Percentiles rank a stretch among this genome's conserved stretches.
Evolutionary conservation across 768 basidiomycete genomes (phyloP).

Genomic region (Mycena metata): DNA sequence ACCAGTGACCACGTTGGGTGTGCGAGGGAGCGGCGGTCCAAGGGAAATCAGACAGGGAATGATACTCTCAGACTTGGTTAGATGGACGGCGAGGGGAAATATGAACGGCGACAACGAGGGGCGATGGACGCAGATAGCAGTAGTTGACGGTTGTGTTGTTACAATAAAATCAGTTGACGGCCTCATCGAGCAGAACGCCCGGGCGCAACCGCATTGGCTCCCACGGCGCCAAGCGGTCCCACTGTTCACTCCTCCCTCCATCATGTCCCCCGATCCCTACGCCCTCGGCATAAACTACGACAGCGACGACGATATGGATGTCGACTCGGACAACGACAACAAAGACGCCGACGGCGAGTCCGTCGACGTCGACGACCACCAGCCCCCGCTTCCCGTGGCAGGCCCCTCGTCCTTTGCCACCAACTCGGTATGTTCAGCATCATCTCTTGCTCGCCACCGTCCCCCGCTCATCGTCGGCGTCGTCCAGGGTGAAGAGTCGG

Average conservation of each 20-base stretch:
- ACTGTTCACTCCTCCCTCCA: conserved; percentile 41
- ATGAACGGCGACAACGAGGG: not conserved
- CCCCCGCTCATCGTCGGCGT: conserved; percentile 26
- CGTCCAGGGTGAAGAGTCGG: conserved; percentile 70
- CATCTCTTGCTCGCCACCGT: conserved; percentile 1
- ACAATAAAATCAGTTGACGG: too few species aligned
- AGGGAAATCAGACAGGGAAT: conserved; percentile 56
- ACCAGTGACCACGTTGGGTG: conserved; percentile 18
- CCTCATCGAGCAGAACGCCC: too few species aligned
- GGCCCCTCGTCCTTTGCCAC: conserved; percentile 53
- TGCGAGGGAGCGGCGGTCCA: not conserved
- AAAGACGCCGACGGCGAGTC: conserved; percentile 73
- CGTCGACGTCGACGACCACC: conserved; percentile 67
- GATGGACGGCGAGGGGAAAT: not conserved
- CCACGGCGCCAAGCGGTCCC: not conserved
- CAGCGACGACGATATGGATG: conserved; percentile 62
- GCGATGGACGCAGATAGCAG: not conserved
- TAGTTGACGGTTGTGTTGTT: not conserved
- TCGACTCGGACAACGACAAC: conserved; percentile 35
- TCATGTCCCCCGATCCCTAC: conserved; percentile 48
- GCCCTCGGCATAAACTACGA: conserved; percentile 71
- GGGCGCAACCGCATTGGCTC: conserved; percentile 4
- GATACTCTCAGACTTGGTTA: too few species aligned
- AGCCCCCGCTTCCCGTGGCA: conserved; percentile 53
- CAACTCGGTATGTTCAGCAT: conserved; percentile 57